phyloP scores from a whole-genome alignment of 2,329 filamentous ascomycete species.

The Endoconidiophora laricicola region DNA sequence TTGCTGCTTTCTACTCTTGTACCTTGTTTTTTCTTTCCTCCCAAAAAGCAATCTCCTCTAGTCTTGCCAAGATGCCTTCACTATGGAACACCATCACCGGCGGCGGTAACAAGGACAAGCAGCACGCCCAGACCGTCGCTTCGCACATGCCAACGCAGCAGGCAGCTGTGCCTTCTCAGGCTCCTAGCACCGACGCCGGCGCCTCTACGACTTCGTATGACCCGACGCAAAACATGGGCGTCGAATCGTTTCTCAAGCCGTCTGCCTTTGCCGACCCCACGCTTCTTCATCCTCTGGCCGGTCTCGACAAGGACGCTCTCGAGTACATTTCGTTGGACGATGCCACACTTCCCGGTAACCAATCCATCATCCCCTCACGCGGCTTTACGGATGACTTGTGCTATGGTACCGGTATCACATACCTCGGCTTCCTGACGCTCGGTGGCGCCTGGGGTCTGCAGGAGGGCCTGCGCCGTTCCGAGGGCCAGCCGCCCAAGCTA shows the following conservation, averaged over 20 bases:
- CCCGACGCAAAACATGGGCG: slow-evolving; percentile 57
- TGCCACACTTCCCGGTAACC: slow-evolving; percentile 64
- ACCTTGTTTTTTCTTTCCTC: not conserved
- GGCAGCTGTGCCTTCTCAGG: slow-evolving; percentile 22
- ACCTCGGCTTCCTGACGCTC: slow-evolving; percentile 67
- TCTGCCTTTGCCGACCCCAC: slow-evolving; percentile 71
- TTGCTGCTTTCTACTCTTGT: not conserved
- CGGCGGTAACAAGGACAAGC: slow-evolving; percentile 34
- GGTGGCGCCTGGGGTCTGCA: slow-evolving; percentile 86
- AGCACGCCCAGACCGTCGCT: slow-evolving; percentile 24
- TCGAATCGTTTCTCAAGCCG: slow-evolving; percentile 68
- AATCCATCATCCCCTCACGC: slow-evolving; percentile 79
- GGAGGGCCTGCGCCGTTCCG: slow-evolving; percentile 72
- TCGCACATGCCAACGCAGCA: slow-evolving; percentile 9
- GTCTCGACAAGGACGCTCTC: slow-evolving; percentile 78
- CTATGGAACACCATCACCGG: slow-evolving; percentile 47
- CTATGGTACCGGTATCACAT: slow-evolving; percentile 91
- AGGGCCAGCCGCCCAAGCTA: slow-evolving; percentile 67
- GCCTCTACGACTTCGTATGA: slow-evolving; percentile 44
- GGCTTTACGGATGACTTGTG: slow-evolving; percentile 97
- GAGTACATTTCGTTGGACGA: slow-evolving; percentile 95
- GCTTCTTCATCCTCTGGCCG: slow-evolving; percentile 80
- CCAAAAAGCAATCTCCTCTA: not conserved
- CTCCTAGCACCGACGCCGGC: slow-evolving; percentile 32
- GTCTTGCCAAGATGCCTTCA: slow-evolving; percentile 29